Percentiles rank a stretch among this genome's conserved stretches.
phyloP scores from a whole-genome alignment of 1,284 basidiomycete species.

The Microbotryum violaceum region DNA sequence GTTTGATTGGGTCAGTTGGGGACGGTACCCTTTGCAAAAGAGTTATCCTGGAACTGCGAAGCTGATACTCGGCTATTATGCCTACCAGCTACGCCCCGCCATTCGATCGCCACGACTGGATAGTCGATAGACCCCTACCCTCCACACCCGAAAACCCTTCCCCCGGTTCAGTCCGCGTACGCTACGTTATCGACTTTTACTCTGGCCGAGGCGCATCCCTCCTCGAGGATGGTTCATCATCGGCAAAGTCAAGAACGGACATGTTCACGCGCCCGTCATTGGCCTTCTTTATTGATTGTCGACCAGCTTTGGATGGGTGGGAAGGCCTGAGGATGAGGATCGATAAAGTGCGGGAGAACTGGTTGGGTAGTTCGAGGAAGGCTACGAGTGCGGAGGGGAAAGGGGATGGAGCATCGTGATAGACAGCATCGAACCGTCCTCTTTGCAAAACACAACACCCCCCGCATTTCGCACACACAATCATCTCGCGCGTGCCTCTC shows the following conservation, averaged over 20 bases:
- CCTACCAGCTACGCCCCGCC: constrained; percentile 71
- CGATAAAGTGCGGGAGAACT: constrained; percentile 14
- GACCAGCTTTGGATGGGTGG: constrained; percentile 86
- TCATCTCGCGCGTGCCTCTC: no score
- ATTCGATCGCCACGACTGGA: constrained; percentile 97
- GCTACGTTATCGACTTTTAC: constrained; percentile 99
- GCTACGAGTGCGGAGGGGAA: neutral
- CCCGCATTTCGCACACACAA: no score
- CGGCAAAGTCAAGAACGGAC: constrained; percentile 19
- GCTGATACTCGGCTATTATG: neutral
- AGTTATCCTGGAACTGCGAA: neutral
- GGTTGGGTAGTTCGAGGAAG: neutral
- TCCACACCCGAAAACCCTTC: neutral
- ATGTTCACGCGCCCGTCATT: constrained; percentile 25
- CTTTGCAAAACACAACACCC: no score
- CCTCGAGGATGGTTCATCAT: constrained; percentile 19
- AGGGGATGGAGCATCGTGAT: neutral
- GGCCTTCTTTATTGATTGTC: constrained; percentile 86
- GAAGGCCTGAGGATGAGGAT: constrained; percentile 68
- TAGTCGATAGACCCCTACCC: constrained; percentile 61
- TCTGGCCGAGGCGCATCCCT: constrained; percentile 58
- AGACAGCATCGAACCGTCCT: no score
- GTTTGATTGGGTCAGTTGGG: constrained; percentile 68
- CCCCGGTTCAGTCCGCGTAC: constrained; percentile 65
- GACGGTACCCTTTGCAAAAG: neutral